A percentile compares a stretch with the other conserved stretches of the same genome.
phyloP scores from a whole-genome alignment of 148 eudicot species.

The Limonium bicolor region DNA sequence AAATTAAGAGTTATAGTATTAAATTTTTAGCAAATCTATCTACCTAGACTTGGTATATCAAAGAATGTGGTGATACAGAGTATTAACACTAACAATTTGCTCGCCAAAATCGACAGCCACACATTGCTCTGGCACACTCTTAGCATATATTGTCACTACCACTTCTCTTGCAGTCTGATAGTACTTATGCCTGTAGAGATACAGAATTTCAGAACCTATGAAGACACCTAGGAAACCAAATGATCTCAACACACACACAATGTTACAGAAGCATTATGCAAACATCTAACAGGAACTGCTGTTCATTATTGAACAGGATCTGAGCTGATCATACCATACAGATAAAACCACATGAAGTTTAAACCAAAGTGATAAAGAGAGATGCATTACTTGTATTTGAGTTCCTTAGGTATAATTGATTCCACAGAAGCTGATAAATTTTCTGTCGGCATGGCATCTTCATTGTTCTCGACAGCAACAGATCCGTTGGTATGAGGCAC shows the following conservation, averaged over 20 bases:
- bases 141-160: slow-evolving; percentile 86
- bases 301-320: no score
- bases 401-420: no score
- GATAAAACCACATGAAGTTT: no score
- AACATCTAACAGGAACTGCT: no score
- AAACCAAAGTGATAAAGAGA: no score
- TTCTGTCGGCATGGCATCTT: no score
- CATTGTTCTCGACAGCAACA: no score
- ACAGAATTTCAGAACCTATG: not conserved
- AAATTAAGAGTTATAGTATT: slow-evolving; percentile 6
- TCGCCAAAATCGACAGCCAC: slow-evolving; percentile 77
- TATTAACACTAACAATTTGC: slow-evolving; percentile 60
- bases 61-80: not conserved
- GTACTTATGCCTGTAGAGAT: slow-evolving; percentile 62
- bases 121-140: slow-evolving; percentile 50
- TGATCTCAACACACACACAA: not conserved
- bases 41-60: not conserved
- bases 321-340: no score
- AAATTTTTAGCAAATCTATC: not conserved
- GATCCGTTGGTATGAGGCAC: no score
- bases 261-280: no score
- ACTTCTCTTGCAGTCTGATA: slow-evolving; percentile 94
- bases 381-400: no score
- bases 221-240: not conserved
- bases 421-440: no score